These are phyloP conservation scores for Erysimum cheiranthoides DNA, from an alignment of 345 rosid species.

Conservation along the genomic window DNA sequence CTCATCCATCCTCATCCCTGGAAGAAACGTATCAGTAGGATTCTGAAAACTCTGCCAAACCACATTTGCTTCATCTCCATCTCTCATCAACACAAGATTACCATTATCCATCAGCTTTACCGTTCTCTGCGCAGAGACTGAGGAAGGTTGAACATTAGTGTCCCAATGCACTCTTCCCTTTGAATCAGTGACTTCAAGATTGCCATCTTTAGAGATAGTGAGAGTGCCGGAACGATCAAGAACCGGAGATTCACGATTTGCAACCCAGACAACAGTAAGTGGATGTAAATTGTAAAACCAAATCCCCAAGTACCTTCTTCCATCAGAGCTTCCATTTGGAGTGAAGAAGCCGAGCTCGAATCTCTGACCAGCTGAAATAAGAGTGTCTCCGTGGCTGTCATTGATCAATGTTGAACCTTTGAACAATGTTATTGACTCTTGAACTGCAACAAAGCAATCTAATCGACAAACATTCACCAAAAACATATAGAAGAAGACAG, in stretches of 20 bases:
- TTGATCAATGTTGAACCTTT: slow-evolving; percentile 42
- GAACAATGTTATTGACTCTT: slow-evolving; percentile 42
- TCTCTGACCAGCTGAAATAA: slow-evolving; percentile 45
- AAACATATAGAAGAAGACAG: slow-evolving; percentile 39
- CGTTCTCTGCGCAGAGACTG: slow-evolving; percentile 10
- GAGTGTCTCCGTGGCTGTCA: slow-evolving; percentile 46
- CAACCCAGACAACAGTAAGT: slow-evolving; percentile 54
- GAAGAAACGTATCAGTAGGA: slow-evolving; percentile 67
- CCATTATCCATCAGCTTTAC: slow-evolving; percentile 50
- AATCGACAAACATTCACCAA: slow-evolving; percentile 40
- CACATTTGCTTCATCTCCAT: slow-evolving; percentile 26
- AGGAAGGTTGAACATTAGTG: slow-evolving; percentile 23
- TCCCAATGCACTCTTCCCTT: slow-evolving; percentile 43
- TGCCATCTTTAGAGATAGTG: slow-evolving; percentile 40
- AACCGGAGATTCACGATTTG: slow-evolving; percentile 51
- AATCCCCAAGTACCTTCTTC: slow-evolving; percentile 52
- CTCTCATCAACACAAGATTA: slow-evolving; percentile 49
- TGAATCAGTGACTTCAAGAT: slow-evolving; percentile 43
- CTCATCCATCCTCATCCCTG: slow-evolving; percentile 61
- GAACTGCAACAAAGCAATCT: slow-evolving; percentile 44
- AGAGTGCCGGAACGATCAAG: slow-evolving; percentile 15
- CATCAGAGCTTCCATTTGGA: slow-evolving; percentile 46
- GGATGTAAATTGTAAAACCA: slow-evolving; percentile 49
- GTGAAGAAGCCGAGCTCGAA: slow-evolving; percentile 61
- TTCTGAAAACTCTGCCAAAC: slow-evolving; percentile 59